Conservation (phyloP, 257 asterid species). For the Coffea canephora region DNA sequence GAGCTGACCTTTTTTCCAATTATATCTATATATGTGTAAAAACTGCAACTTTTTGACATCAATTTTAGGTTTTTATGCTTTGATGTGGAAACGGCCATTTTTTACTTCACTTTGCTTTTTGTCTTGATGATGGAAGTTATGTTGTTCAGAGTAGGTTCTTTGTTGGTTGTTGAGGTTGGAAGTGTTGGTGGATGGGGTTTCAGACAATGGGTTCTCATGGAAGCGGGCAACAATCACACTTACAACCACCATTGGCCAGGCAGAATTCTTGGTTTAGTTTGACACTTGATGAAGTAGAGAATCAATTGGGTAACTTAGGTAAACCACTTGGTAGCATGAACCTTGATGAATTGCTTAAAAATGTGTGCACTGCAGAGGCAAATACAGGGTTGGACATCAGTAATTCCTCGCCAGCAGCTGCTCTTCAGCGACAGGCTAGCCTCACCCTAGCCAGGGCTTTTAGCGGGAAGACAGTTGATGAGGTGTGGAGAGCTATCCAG, state of each 20-base stretch:
- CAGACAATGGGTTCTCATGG: conserved; percentile 66
- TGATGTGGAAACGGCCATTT: background rate
- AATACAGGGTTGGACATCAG: conserved; percentile 27
- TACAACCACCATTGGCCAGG: conserved; percentile 37
- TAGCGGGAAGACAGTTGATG: conserved; percentile 57
- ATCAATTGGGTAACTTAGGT: conserved; percentile 50
- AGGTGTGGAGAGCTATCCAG: conserved; percentile 72
- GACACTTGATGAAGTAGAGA: conserved; percentile 59
- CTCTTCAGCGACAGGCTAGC: conserved; percentile 65
- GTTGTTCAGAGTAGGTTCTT: conserved; percentile 19
- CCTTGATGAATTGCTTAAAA: conserved; percentile 65
- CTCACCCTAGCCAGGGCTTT: conserved; percentile 54
- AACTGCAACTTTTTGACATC: background rate
- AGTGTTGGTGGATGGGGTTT: conserved; percentile 60
- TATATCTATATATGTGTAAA: background rate
- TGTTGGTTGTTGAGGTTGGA: conserved; percentile 24
- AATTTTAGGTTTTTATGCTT: background rate
- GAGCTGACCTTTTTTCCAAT: background rate
- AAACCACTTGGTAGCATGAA: conserved; percentile 71
- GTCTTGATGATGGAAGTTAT: conserved; percentile 5
- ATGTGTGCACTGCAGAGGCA: conserved; percentile 51
- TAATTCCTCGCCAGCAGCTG: conserved; percentile 40
- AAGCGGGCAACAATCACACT: conserved; percentile 48
- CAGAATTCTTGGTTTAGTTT: conserved; percentile 66
- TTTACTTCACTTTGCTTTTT: background rate